phyloP scores from a whole-genome alignment of 2,329 filamentous ascomycete species.

The Clarireedia monteithiana region DNA sequence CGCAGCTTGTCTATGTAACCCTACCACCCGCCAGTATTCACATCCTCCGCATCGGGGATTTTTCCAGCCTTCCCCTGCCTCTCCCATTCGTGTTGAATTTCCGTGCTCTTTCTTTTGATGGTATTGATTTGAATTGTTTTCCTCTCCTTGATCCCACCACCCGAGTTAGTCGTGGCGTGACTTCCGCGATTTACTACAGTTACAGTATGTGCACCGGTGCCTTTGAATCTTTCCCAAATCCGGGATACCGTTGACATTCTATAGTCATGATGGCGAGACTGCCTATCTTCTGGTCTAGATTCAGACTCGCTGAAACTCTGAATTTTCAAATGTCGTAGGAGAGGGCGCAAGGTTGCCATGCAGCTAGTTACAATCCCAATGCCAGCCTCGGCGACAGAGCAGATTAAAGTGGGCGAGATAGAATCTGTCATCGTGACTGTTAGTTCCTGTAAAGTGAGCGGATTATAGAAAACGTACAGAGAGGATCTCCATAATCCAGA shows the following conservation, averaged over 20 bases:
- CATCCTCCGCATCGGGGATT: slow-evolving; percentile 1
- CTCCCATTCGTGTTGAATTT: slow-evolving; percentile 3
- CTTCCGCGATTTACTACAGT: slow-evolving; percentile 2
- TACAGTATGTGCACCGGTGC: slow-evolving; percentile 5
- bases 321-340: slow-evolving; percentile 1
- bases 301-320: not conserved
- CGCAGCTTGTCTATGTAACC: not conserved
- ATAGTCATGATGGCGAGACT: not conserved
- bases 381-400: slow-evolving; percentile 5
- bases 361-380: slow-evolving; percentile 5
- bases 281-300: not conserved
- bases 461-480: not conserved
- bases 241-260: slow-evolving; percentile 8
- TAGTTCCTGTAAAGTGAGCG: not conserved
- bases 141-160: not conserved
- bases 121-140: not conserved
- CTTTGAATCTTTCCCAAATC: not conserved
- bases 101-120: not conserved
- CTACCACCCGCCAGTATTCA: slow-evolving; percentile 7
- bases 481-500: slow-evolving; percentile 5
- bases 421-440: not conserved
- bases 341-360: slow-evolving; percentile 5
- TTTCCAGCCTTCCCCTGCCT: slow-evolving; percentile 4
- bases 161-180: not conserved
- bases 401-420: slow-evolving; percentile 4